Evolutionary conservation across 2,329 filamentous ascomycete genomes (phyloP).

Genomic region (Neonectria coccinea): DNA sequence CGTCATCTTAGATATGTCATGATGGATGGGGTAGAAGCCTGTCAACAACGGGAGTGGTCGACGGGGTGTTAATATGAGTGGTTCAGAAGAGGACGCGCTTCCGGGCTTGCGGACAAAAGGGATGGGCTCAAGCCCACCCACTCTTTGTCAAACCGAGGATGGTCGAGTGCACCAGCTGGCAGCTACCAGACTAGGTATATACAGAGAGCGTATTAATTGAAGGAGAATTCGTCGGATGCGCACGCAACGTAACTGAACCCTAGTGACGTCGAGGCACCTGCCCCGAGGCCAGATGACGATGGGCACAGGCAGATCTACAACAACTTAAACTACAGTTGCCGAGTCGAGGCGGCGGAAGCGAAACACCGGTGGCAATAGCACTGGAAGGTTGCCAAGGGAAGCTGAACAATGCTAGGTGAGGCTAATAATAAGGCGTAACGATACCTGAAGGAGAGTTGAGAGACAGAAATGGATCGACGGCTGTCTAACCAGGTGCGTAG

Average conservation of each 20-base stretch:
- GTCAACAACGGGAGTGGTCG: background rate
- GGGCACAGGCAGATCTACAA: background rate
- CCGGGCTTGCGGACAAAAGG: slow-evolving; percentile 8
- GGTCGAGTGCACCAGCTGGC: background rate
- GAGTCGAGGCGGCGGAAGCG: background rate
- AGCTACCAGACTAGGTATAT: background rate
- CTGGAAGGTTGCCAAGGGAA: background rate
- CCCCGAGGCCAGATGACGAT: background rate
- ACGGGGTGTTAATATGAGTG: slow-evolving; percentile 19
- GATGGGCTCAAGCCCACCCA: slow-evolving; percentile 2
- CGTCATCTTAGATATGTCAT: slow-evolving; percentile 26
- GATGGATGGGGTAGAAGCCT: slow-evolving; percentile 5
- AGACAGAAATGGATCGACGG: background rate
- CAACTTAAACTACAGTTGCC: background rate
- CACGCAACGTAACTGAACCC: background rate
- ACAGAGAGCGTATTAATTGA: slow-evolving; percentile 6
- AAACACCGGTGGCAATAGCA: background rate
- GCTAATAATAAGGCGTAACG: background rate
- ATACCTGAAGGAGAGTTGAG: background rate
- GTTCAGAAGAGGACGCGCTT: slow-evolving; percentile 14
- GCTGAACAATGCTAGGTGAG: background rate
- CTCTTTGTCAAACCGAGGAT: background rate
- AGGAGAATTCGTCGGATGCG: background rate
- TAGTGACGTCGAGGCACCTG: background rate
- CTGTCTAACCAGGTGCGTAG: background rate